Base-by-base conservation (phyloP, 2,329 filamentous ascomycete species). In the Ascocoryne sarcoides region DNA sequence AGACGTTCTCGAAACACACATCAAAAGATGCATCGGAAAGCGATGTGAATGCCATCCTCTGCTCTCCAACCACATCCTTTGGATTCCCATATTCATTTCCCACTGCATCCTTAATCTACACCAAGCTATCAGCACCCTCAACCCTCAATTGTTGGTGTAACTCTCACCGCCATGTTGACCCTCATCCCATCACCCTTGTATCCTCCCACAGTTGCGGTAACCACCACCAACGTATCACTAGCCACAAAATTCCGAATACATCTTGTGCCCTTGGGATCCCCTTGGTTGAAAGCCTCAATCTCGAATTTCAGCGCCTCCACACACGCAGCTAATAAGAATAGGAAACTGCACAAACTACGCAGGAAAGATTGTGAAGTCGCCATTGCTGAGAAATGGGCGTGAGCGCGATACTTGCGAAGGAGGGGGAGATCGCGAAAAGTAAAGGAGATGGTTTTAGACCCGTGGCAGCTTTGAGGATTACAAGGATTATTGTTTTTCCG, bases 171-270 rank as follows among this genome's bases (percentile, higher is more conserved):
- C 74, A 98, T 92, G 64, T 96, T 94, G 50, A 96, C 78, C 55
- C 76, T 68, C 78, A 94, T 89, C 39, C 92, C 92, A 70, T 98
- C 92, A 43, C 88, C 90, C 66, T 82, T 85, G 52, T 68, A 68
- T n/a, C 92, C 92, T 61, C 82, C 78, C 42, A 95, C 74, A 44
- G 79, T 95, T 40, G 89, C 85, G 42, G 90, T 96, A 39, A 98
- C 90, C 23, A 96, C 90, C 31, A 98, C 92, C 51, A 98, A 70
- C 50, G 92, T 94, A 60, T 95, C 88, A 65, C 79, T 84, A 46
- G 78, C 75, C 51, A 95, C 89, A 64, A 95, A 98, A 70, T 98
- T 98, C 62, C 90, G 79, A 64, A 98, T 84, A 69, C 92, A 98
- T 68, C 90, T 77, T 67, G 90, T 84, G 59, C 81, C 76, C 58